A percentile compares a stretch with the other conserved stretches of the same genome.
phyloP scores from a whole-genome alignment of 768 basidiomycete genomes.

The Flagelloscypha sp. region DNA sequence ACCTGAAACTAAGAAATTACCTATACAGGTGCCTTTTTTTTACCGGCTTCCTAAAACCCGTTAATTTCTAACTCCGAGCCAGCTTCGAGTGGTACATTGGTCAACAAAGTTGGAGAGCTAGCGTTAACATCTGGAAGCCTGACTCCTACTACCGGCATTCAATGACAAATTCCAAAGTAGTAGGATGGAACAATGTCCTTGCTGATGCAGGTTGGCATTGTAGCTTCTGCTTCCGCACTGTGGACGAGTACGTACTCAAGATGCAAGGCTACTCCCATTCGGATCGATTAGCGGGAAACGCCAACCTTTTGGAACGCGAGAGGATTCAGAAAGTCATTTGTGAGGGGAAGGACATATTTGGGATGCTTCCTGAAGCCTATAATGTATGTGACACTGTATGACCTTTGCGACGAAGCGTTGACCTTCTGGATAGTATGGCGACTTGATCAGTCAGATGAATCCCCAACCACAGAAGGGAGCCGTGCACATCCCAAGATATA shows the following conservation, averaged over 20 bases:
- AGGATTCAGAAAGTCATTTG: constrained; percentile 54
- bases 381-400: constrained; percentile 30
- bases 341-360: constrained; percentile 52
- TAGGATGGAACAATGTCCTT: constrained; percentile 39
- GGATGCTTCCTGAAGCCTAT: constrained; percentile 58
- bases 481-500: constrained; percentile 43
- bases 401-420: no score
- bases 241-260: constrained; percentile 50
- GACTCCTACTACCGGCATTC: constrained; percentile 40
- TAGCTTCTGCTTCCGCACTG: constrained; percentile 56
- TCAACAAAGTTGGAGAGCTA: constrained; percentile 48
- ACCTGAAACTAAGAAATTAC: constrained; percentile 54
- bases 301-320: constrained; percentile 37
- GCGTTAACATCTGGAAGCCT: constrained; percentile 38
- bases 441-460: constrained; percentile 44
- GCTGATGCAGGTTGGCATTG: constrained; percentile 66
- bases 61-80: neutral
- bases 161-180: constrained; percentile 34
- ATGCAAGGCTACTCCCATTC: constrained; percentile 57
- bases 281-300: constrained; percentile 47
- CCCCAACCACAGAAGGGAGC: constrained; percentile 45
- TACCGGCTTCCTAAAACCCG: no score
- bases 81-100: constrained; percentile 55
- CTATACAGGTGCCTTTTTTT: constrained; percentile 53
- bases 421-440: constrained; percentile 35